Base-by-base conservation (phyloP, 805 yeast species). In the Kazachstania viticola region DNA sequence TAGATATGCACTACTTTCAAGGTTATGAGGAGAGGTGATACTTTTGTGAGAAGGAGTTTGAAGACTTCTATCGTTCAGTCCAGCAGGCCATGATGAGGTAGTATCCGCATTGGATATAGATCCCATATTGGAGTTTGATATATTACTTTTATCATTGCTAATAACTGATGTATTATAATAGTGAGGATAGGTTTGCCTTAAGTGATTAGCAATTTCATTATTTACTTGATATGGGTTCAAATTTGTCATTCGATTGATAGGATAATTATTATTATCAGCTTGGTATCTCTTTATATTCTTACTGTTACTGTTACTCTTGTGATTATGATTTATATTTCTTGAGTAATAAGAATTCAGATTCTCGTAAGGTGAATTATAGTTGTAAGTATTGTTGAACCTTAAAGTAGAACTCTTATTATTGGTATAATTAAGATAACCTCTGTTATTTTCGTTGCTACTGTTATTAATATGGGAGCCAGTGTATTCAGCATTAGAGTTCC, bases 111-210 rank as follows among this genome's bases (percentile, higher is more conserved):
- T 19, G 21, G 11, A 8, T 19, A 8, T 7, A 19, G 21, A 19
- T 11, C 7, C 11, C 7, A 19, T 7, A 19, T 11, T 19, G 21
- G 7, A 7, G 11, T 19, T 19, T 8, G 21, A 8, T 19, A 19
- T 8, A 19, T 19, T 11, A 19, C 9, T 19, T 7, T 19, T 7
- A 19, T 27, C 14, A 17, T 26, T 29, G 16, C 16, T 22, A n/a
- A n/a, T n/a, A n/a, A n/a, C n/a, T 15, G 32, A 23, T 25, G 28
- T 33, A 17, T 39, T 40, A 22, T 41, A 42, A 33, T 44, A 21
- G 25, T 47, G 51, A 4, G 53, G 45, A 24, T 47, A 46, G 1
- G 47, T 37, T 28, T 46, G 45, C 24, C 41, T 49, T 21, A 46
- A 40, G 31, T 49, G 51, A 17, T 33, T 35, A 11, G 45, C 33